phyloP scores from a whole-genome alignment of 148 eudicot genomes.

The Drosera capensis region DNA sequence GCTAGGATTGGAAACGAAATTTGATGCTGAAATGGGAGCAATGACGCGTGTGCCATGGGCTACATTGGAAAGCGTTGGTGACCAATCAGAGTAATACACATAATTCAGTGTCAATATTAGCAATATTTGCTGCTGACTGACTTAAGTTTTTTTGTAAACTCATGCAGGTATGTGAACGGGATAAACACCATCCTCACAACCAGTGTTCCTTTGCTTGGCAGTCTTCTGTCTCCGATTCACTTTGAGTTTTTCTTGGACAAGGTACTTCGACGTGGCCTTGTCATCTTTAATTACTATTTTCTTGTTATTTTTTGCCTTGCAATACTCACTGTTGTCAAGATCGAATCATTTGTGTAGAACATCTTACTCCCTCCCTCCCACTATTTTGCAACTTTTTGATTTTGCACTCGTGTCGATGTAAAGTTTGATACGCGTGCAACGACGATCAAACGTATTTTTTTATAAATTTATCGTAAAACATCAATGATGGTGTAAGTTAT shows the following conservation, averaged over 20 bases:
- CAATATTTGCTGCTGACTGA: background rate
- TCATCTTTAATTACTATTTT: background rate
- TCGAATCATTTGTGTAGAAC: no score
- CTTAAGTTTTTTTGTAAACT: conserved; percentile 10
- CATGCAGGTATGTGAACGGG: conserved; percentile 71
- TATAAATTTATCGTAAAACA: no score
- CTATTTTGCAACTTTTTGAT: no score
- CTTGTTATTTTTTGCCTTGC: conserved; percentile 4
- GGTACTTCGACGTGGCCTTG: conserved; percentile 30
- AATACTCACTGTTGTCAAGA: no score
- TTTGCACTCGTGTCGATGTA: no score
- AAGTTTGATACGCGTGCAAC: no score
- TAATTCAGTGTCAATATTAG: background rate
- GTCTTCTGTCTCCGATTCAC: conserved; percentile 77
- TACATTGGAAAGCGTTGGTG: conserved; percentile 97
- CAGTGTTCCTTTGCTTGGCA: conserved; percentile 83
- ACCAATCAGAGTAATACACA: conserved; percentile 71
- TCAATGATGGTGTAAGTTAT: no score
- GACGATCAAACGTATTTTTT: no score
- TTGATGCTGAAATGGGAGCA: conserved; percentile 96
- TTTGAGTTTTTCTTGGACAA: conserved; percentile 96
- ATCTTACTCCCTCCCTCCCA: no score
- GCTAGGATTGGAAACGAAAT: conserved; percentile 84
- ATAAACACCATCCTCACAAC: conserved; percentile 63
- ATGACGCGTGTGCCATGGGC: conserved; percentile 97